Evolutionary conservation across 2,329 filamentous ascomycete species (phyloP).

Genomic region (Neospermospora avenae): DNA sequence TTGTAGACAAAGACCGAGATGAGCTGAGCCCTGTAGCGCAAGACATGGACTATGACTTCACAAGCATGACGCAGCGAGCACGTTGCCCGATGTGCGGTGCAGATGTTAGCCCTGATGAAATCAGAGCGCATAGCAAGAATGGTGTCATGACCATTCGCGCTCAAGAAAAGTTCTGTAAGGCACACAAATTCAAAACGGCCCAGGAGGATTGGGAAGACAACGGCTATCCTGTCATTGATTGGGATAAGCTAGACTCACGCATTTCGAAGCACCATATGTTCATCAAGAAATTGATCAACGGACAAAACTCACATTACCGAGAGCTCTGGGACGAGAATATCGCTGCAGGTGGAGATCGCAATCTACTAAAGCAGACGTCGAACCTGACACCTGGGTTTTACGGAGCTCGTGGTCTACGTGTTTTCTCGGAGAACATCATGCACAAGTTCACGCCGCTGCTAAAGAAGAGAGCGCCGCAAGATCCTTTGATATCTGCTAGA

Average conservation of each 20-base stretch:
- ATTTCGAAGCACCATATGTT: slow-evolving; percentile 53
- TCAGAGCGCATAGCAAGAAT: slow-evolving; percentile 53
- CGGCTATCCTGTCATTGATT: slow-evolving; percentile 68
- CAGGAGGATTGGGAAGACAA: slow-evolving; percentile 40
- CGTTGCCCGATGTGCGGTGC: slow-evolving; percentile 66
- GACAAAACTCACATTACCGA: slow-evolving; percentile 56
- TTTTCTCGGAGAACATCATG: slow-evolving; percentile 70
- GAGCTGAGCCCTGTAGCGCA: background rate
- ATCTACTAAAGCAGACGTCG: slow-evolving; percentile 51
- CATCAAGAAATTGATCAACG: slow-evolving; percentile 57
- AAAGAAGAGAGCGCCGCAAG: slow-evolving; percentile 58
- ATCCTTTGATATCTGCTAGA: slow-evolving; percentile 62
- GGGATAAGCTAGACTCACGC: slow-evolving; percentile 57
- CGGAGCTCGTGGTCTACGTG: slow-evolving; percentile 67
- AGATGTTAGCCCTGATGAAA: slow-evolving; percentile 50
- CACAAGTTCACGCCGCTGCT: slow-evolving; percentile 56
- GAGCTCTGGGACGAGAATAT: slow-evolving; percentile 53
- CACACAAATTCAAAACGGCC: slow-evolving; percentile 57
- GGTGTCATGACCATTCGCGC: slow-evolving; percentile 53
- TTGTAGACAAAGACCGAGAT: slow-evolving; percentile 6
- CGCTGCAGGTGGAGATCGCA: slow-evolving; percentile 55
- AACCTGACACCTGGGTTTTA: slow-evolving; percentile 75
- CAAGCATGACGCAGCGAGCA: slow-evolving; percentile 24
- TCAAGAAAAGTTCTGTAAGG: slow-evolving; percentile 61
- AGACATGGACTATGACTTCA: slow-evolving; percentile 26